A percentile compares a stretch with the other conserved stretches of the same genome.
Conservation (phyloP, 805 yeast genomes). For the Suhomyces prunicola region DNA sequence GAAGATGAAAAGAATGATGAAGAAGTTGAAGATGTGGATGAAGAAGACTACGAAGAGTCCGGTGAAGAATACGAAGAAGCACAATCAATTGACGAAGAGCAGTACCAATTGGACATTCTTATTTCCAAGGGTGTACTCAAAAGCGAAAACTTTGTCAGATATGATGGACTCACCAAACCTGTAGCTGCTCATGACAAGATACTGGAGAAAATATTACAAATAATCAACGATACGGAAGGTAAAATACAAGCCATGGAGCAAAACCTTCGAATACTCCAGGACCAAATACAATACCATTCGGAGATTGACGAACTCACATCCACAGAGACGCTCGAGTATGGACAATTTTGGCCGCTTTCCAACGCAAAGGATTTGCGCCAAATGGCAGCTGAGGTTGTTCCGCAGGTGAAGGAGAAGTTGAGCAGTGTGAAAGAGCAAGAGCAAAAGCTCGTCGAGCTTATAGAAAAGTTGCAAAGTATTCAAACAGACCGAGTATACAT, state of each 20-base stretch:
- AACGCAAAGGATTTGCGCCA: slow-evolving; percentile 10
- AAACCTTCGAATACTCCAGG: slow-evolving; percentile 15
- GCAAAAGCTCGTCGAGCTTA: slow-evolving; percentile 6
- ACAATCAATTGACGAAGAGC: slow-evolving; percentile 3
- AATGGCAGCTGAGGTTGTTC: neutral
- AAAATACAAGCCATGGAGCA: slow-evolving; percentile 18
- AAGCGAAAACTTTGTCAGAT: slow-evolving; percentile 7
- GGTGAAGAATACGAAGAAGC: slow-evolving; percentile 1
- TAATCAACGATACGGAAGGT: slow-evolving; percentile 25
- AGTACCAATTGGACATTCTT: slow-evolving; percentile 4
- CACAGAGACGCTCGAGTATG: slow-evolving; percentile 2
- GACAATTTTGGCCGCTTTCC: slow-evolving; percentile 16
- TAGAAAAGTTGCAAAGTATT: slow-evolving; percentile 12
- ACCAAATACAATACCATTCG: slow-evolving; percentile 11
- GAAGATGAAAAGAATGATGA: slow-evolving; percentile 3
- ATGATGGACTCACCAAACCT: slow-evolving; percentile 15
- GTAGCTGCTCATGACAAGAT: slow-evolving; percentile 9
- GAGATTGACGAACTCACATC: neutral
- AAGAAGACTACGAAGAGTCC: slow-evolving; percentile 6
- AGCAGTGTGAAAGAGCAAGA: slow-evolving; percentile 1
- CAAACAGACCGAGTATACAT: slow-evolving; percentile 17
- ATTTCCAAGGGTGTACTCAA: neutral
- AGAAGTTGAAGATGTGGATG: neutral
- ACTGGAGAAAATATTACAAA: slow-evolving; percentile 16
- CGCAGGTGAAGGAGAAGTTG: slow-evolving; percentile 1